Evolutionary conservation across 2,329 filamentous ascomycete species (phyloP).

Genomic region (Xylaria sp.): DNA sequence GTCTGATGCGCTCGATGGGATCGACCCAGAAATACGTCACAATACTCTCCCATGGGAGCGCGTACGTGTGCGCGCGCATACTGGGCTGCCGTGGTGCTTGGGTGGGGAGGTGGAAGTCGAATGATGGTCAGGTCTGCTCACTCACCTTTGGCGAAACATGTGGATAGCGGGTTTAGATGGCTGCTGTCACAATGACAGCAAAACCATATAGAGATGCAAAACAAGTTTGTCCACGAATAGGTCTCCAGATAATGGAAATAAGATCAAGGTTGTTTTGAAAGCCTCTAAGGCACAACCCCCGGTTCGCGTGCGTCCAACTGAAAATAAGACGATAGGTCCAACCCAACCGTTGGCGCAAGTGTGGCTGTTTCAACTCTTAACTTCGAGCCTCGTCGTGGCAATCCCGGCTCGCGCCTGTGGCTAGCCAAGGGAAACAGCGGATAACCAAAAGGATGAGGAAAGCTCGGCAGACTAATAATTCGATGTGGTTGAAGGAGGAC

Average conservation of each 20-base stretch:
- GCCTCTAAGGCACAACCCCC: constrained; percentile 12
- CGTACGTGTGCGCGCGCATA: background rate
- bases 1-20: background rate
- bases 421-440: background rate
- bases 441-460: constrained; percentile 23
- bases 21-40: background rate
- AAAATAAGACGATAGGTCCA: background rate
- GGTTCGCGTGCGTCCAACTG: constrained; percentile 7
- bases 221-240: constrained; percentile 20
- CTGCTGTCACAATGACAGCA: constrained; percentile 48
- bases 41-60: background rate
- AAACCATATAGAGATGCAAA: constrained; percentile 40
- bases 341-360: constrained; percentile 31
- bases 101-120: constrained; percentile 7
- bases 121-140: constrained; percentile 36
- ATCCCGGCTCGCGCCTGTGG: background rate
- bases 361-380: constrained; percentile 22
- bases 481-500: background rate
- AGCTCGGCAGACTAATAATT: constrained; percentile 11
- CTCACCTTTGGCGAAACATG: constrained; percentile 51
- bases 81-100: constrained; percentile 1
- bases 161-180: constrained; percentile 38
- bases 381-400: constrained; percentile 6
- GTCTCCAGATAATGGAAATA: constrained; percentile 14
- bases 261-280: constrained; percentile 27